Percentiles rank a stretch among this genome's conserved stretches.
phyloP scores from a whole-genome alignment of 1,284 basidiomycete genomes.

The Exobasidium cylindrosporum region DNA sequence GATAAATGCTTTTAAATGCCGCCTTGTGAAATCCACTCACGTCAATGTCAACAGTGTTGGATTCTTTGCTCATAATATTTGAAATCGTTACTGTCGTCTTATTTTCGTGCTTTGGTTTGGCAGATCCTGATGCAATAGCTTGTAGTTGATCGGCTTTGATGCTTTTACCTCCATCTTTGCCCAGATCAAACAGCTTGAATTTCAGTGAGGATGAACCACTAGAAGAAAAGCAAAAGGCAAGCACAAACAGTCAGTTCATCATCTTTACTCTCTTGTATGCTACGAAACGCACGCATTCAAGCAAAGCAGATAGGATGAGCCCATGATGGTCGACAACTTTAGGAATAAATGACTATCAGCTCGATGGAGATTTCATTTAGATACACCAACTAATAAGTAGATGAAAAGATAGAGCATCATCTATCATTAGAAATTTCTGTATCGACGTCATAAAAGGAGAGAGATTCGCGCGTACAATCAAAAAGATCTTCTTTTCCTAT shows the following conservation, averaged over 20 bases:
- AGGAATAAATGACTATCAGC: no score
- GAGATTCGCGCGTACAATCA: no score
- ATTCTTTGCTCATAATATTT: not conserved
- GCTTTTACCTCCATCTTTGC: not conserved
- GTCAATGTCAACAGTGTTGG: not conserved
- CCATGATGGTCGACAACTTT: no score
- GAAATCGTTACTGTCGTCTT: not conserved
- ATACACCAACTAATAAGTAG: no score
- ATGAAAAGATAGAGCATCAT: no score
- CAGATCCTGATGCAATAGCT: not conserved
- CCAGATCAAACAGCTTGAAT: conserved; percentile 20
- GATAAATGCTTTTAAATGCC: no score
- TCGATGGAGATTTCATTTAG: no score
- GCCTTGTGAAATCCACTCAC: not conserved
- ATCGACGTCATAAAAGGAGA: no score
- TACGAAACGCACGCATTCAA: conserved; percentile 13
- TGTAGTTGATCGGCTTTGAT: not conserved
- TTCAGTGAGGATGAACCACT: conserved; percentile 31
- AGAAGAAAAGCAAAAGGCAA: not conserved
- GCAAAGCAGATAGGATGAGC: not conserved
- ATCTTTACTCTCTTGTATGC: no score
- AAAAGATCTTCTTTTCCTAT: no score
- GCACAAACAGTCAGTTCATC: not conserved
- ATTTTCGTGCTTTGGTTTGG: not conserved
- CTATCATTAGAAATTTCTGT: no score